These are phyloP conservation scores for Verticillium nonalfalfae DNA, from an alignment of 2,329 filamentous ascomycete species.

Conservation along the genomic window DNA sequence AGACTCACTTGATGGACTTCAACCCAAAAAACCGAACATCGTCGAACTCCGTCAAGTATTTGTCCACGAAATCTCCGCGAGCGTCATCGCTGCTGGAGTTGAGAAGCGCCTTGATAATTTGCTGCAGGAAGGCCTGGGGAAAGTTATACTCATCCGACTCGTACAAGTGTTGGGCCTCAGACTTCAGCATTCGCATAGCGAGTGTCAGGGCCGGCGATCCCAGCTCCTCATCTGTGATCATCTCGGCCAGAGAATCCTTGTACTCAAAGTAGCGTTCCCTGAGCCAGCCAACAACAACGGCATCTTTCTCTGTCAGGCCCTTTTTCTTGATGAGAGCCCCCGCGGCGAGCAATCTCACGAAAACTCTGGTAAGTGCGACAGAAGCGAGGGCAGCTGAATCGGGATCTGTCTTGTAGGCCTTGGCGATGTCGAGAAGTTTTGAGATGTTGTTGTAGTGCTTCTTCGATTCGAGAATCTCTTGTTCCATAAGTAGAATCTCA, in stretches of 20 bases:
- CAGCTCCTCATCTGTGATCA: slow-evolving; percentile 57
- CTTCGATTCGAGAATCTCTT: slow-evolving; percentile 75
- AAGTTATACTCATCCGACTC: slow-evolving; percentile 62
- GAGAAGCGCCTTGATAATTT: slow-evolving; percentile 58
- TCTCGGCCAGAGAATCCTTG: slow-evolving; percentile 51
- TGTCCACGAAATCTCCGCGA: slow-evolving; percentile 68
- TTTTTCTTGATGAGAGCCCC: slow-evolving; percentile 64
- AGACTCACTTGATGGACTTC: slow-evolving; percentile 60
- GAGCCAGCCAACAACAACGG: slow-evolving; percentile 71
- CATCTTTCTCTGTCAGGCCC: slow-evolving; percentile 64
- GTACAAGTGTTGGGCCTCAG: slow-evolving; percentile 60
- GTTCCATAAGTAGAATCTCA: slow-evolving; percentile 69
- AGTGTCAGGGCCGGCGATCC: slow-evolving; percentile 69
- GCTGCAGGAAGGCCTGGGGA: slow-evolving; percentile 58
- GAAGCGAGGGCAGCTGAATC: slow-evolving; percentile 61
- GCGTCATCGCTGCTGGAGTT: slow-evolving; percentile 49
- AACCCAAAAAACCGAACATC: slow-evolving; percentile 84
- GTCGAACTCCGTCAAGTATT: slow-evolving; percentile 73
- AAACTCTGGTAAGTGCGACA: slow-evolving; percentile 79
- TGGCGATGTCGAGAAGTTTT: slow-evolving; percentile 54
- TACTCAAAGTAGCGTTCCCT: slow-evolving; percentile 69
- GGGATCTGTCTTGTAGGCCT: slow-evolving; percentile 37
- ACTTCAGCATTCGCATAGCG: slow-evolving; percentile 78
- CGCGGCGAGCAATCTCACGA: slow-evolving; percentile 71
- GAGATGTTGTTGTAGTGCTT: slow-evolving; percentile 91